These are phyloP conservation scores for Detonula confervacea DNA, from an alignment of 352 stramenopile genomes.

Conservation along the genomic window DNA sequence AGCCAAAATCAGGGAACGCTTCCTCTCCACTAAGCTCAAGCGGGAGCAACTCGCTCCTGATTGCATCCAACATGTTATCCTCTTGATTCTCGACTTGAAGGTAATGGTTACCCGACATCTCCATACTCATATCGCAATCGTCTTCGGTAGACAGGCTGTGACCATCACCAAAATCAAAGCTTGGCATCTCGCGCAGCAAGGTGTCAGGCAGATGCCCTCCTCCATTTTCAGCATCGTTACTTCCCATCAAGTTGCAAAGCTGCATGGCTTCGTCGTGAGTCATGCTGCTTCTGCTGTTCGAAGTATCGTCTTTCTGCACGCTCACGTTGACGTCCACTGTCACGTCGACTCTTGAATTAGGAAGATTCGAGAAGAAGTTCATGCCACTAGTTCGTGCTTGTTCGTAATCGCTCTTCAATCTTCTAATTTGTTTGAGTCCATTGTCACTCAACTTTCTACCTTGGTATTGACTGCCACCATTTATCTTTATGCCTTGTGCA, in stretches of 20 bases:
- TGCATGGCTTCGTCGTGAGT: conserved; percentile 42
- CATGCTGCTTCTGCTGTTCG: conserved; percentile 10
- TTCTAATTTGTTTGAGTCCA: background rate
- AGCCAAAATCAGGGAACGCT: conserved; percentile 19
- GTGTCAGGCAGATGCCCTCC: background rate
- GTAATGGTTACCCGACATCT: background rate
- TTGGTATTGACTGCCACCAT: too few species aligned
- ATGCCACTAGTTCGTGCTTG: too few species aligned
- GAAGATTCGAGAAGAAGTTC: background rate
- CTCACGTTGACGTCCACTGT: conserved; percentile 16
- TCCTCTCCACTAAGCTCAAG: conserved; percentile 17
- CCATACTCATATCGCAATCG: conserved; percentile 13
- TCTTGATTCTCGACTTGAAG: conserved; percentile 14
- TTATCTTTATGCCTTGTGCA: too few species aligned
- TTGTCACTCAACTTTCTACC: conserved; percentile 17
- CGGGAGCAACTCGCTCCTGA: conserved; percentile 19
- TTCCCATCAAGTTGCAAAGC: conserved; percentile 22
- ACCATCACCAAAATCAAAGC: conserved; percentile 35
- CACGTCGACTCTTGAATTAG: background rate
- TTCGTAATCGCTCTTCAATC: too few species aligned
- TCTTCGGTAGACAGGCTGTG: conserved; percentile 38
- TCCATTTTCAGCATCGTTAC: background rate
- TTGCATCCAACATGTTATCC: conserved; percentile 44
- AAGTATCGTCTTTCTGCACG: conserved; percentile 15
- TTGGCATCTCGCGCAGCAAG: conserved; percentile 13